Conservation (phyloP, 139 green algal genomes). For the Picochlorum sp. region DNA sequence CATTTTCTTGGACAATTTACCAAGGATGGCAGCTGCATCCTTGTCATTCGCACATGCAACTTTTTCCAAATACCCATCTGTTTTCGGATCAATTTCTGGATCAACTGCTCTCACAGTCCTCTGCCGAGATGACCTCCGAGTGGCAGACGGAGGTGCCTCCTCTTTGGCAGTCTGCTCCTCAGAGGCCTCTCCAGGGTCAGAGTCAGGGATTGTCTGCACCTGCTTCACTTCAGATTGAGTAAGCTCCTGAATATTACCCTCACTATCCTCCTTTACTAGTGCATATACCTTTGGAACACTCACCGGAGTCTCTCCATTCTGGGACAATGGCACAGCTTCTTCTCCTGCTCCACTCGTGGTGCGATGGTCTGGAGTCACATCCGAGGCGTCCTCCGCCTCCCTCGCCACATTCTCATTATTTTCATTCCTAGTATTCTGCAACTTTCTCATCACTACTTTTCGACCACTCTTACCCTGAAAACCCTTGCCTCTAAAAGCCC, state of each 20-base stretch:
- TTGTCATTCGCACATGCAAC: background rate
- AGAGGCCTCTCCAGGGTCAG: no score
- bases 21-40: background rate
- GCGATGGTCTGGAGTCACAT: slow-evolving; percentile 6
- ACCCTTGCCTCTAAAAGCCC: slow-evolving; percentile 35
- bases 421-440: background rate
- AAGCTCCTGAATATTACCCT: slow-evolving; percentile 4
- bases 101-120: background rate
- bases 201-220: background rate
- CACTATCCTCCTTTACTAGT: slow-evolving; percentile 10
- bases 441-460: slow-evolving; percentile 7
- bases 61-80: background rate
- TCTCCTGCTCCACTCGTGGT: background rate
- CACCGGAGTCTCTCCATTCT: background rate
- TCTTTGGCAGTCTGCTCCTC: no score
- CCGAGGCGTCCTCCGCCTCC: slow-evolving; percentile 16
- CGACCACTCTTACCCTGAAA: slow-evolving; percentile 14
- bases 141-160: no score
- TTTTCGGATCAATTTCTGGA: background rate
- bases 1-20: background rate
- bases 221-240: slow-evolving; percentile 18
- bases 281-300: slow-evolving; percentile 7
- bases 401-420: background rate
- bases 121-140: no score
- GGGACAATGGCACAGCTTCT: background rate